Base-by-base conservation (phyloP, 208 protist species). In the Leishmania martiniquensis region DNA sequence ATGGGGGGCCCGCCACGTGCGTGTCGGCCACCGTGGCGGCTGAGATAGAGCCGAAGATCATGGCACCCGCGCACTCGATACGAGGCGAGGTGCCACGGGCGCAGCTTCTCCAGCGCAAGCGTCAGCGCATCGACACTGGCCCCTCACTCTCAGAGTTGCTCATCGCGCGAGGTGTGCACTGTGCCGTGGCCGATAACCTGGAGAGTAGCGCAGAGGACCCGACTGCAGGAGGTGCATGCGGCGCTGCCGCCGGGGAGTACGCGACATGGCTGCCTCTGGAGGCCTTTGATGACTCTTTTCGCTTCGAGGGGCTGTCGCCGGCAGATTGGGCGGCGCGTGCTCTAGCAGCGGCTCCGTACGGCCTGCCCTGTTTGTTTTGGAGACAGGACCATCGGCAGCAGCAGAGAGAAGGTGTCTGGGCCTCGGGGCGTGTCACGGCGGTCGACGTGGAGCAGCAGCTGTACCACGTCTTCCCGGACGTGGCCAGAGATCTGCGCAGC, bases 41-140 rank as follows among this genome's bases (percentile, higher is more conserved):
- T n/a, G 82, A 75, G 39, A 25, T 55, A n/a, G 75, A 97, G 72
- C 98, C 98, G 6, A 99, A 99, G 80, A 96, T 99, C 34, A 96
- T 98, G 84, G 95, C 93, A 0, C 90, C 95, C 0, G 85, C 69
- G 39, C 80, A 88, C 17, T 69, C 81, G 1, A 81, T 93, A 12
- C 89, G 83, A 12, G 98, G 97, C 37, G 87, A 98, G 78, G 72
- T 98, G 3, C 87, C 95, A 15, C 87, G 94, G 6, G 83, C 86
- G 13, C 94, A 99, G 81, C 81, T 96, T 12, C 80, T 99, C 49
- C 86, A 89, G 49, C 92, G 97, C 34, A 92, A 91, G 85, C 81
- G 93, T 51, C 67, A 75, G 6, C 86, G 83, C n/a, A 94, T 95
- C 78, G 91, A 96, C 55, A 70, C 71, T 9, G 72, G 62, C 34